Base-by-base conservation (phyloP, 352 stramenopile species). In the Aphanomyces stellatus region DNA sequence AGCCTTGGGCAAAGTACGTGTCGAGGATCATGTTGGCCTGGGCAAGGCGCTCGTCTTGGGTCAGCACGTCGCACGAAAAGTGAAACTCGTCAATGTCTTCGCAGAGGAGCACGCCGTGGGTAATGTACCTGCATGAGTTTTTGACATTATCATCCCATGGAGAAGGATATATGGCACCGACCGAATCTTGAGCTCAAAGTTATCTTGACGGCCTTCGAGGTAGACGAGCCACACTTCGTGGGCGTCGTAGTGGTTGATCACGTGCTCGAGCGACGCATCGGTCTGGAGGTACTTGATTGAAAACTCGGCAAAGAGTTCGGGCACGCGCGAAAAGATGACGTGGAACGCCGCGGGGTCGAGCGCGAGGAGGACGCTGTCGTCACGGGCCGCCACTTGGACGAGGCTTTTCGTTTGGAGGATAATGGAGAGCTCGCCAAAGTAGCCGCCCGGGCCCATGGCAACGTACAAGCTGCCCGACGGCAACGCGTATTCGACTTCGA, bases 71-170 rank as follows among this genome's bases (percentile, higher is more conserved):
- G 74, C 77, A 87, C 60, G 46, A 30, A 10, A 28, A 11, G 0
- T 77, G 79, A 51, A 85, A 90, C 51, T 88, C 75, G 46, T 90
- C 81, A 40, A 88, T 87, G 33, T 79, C 71, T 65, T 88, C 79
- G 30, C 88, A 88, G 15, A 90, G 64, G 10, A 51, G 56, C 8
- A 90, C 3, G 27, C 31, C 53, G 33, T 62, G 31, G 24, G 33
- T 62, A 13, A 62, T 48, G 5, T 2, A 28, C n/a, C 53, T 62
- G 30, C n/a, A n/a, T n/a, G n/a, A n/a, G n/a, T n/a, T n/a, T n/a
- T n/a, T n/a, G n/a, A n/a, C n/a, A n/a, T n/a, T n/a, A n/a, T n/a
- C n/a, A n/a, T n/a, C n/a, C n/a, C n/a, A n/a, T n/a, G n/a, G n/a
- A n/a, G n/a, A n/a, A n/a, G n/a, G n/a, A n/a, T n/a, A n/a, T n/a